phyloP scores from a whole-genome alignment of 805 yeast genomes.

The Monosporozyma solicola region DNA sequence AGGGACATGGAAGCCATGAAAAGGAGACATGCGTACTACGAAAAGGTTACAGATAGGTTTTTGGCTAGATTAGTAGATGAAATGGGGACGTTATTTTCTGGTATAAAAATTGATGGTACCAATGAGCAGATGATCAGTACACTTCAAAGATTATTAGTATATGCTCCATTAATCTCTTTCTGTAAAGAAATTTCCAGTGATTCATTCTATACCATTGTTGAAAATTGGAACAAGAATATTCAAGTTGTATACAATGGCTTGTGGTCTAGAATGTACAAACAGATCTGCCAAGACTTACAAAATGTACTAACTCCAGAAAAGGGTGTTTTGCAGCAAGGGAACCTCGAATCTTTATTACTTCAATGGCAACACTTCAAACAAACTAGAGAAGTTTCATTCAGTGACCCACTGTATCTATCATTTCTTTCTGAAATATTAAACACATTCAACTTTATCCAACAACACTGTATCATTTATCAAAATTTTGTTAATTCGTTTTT shows the following conservation, averaged over 20 bases:
- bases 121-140: conserved; percentile 25
- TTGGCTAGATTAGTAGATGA: conserved; percentile 37
- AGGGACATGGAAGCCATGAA: conserved; percentile 63
- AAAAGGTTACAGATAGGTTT: conserved; percentile 44
- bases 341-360: conserved; percentile 7
- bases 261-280: conserved; percentile 10
- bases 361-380: conserved; percentile 15
- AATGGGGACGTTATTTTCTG: conserved; percentile 36
- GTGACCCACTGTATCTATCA: conserved; percentile 4
- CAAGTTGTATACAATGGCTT: conserved; percentile 29
- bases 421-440: conserved; percentile 8
- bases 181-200: conserved; percentile 47
- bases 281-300: conserved; percentile 4
- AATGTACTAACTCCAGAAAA: conserved; percentile 3
- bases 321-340: conserved; percentile 5
- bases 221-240: conserved; percentile 33
- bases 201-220: conserved; percentile 38
- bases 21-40: conserved; percentile 56
- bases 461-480: conserved; percentile 37
- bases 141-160: conserved; percentile 35
- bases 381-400: conserved; percentile 8
- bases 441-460: conserved; percentile 14
- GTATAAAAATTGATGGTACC: conserved; percentile 26
- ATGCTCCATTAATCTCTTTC: conserved; percentile 45
- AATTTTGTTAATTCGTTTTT: conserved; percentile 39